Evolutionary conservation across 495 filamentous ascomycete genomes (phyloP).

Genomic region (Penicillium argentinense): DNA sequence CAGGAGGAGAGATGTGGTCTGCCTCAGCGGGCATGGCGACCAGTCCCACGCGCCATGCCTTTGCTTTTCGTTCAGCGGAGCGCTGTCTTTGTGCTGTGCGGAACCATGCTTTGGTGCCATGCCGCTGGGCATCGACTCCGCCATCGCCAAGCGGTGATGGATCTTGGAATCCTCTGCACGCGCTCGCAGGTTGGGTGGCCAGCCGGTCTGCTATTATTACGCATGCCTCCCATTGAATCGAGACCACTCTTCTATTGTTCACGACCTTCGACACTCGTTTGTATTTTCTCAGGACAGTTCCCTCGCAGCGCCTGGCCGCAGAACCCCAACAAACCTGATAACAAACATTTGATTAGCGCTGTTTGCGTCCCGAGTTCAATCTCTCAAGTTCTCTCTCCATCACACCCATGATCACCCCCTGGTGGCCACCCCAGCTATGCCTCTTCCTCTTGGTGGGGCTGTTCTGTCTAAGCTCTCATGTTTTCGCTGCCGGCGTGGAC

Average conservation of each 20-base stretch:
- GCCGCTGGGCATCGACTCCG: background rate
- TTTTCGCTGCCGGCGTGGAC: background rate
- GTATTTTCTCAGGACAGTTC: background rate
- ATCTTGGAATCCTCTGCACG: constrained; percentile 1
- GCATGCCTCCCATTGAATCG: background rate
- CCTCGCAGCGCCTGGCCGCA: no score
- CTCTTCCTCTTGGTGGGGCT: constrained; percentile 2
- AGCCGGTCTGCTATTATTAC: background rate
- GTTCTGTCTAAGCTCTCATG: background rate
- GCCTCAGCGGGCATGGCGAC: background rate
- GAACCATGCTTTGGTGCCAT: background rate
- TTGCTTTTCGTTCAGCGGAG: background rate
- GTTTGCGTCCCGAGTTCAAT: no score
- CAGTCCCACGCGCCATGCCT: background rate
- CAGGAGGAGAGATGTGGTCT: no score
- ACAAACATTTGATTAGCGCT: no score
- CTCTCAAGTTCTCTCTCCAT: no score
- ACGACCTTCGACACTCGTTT: background rate
- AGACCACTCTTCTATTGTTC: background rate
- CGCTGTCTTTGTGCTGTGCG: background rate
- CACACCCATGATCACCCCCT: background rate
- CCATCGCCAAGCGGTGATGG: constrained; percentile 5
- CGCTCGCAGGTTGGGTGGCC: no score
- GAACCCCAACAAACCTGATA: no score
- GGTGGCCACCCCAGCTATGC: background rate